phyloP scores from a whole-genome alignment of 2,329 filamentous ascomycete species.

The Pseudogymnoascus pannorum region DNA sequence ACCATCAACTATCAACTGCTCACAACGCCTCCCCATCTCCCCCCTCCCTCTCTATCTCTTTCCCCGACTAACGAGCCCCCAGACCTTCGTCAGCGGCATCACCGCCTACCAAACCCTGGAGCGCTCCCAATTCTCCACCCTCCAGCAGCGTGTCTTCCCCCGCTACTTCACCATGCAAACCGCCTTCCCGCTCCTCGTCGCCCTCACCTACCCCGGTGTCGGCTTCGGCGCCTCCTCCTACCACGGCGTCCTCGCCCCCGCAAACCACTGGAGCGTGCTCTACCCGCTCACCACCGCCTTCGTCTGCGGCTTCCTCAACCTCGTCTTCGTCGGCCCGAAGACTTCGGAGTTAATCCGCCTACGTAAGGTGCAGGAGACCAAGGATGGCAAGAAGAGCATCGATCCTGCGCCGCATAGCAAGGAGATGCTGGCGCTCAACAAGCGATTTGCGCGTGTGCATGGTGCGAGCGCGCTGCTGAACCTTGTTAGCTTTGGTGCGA shows the following conservation, averaged over 20 bases:
- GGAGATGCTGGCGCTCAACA: constrained; percentile 77
- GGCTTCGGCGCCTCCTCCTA: not conserved
- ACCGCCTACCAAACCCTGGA: constrained; percentile 71
- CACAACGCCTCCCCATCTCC: not conserved
- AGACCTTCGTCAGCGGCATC: constrained; percentile 70
- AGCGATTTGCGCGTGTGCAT: constrained; percentile 70
- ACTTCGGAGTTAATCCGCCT: constrained; percentile 69
- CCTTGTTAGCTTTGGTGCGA: constrained; percentile 59
- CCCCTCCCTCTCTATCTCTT: not conserved
- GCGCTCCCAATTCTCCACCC: constrained; percentile 69
- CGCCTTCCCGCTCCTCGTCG: constrained; percentile 62
- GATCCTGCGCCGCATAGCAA: constrained; percentile 72
- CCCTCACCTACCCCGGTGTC: constrained; percentile 63
- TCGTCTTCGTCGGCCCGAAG: constrained; percentile 63
- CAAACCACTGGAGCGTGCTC: constrained; percentile 57
- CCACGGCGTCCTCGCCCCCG: constrained; percentile 48
- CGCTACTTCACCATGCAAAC: constrained; percentile 85
- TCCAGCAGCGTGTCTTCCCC: constrained; percentile 78
- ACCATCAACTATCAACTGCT: not conserved
- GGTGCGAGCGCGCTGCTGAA: constrained; percentile 77
- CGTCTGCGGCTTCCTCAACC: constrained; percentile 63
- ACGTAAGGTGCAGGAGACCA: constrained; percentile 75
- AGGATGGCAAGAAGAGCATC: constrained; percentile 82
- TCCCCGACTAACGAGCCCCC: constrained; percentile 14
- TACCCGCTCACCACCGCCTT: constrained; percentile 64